Percentiles rank a stretch among this genome's conserved stretches.
phyloP scores from a whole-genome alignment of 2,329 filamentous ascomycete genomes.

The Harringtonia lauricola region DNA sequence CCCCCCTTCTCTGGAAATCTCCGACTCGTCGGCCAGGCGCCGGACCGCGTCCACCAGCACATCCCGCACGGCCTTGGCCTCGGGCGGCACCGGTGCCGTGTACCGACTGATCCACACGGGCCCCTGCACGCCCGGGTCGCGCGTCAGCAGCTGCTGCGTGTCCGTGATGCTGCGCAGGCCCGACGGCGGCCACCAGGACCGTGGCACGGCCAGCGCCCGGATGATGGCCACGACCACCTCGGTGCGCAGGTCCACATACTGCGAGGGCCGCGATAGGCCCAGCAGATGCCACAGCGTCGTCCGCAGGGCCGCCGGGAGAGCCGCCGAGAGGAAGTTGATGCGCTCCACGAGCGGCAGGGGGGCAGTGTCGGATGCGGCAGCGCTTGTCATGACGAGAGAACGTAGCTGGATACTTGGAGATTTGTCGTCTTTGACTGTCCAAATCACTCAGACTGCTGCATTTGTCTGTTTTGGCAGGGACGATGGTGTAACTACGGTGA shows the following conservation, averaged over 20 bases:
- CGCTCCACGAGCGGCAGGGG: constrained; percentile 29
- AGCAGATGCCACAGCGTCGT: constrained; percentile 54
- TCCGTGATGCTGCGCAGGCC: constrained; percentile 42
- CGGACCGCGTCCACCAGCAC: constrained; percentile 46
- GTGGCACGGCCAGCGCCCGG: constrained; percentile 38
- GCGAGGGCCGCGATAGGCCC: constrained; percentile 55
- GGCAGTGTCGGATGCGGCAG: too few species aligned
- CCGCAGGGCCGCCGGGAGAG: constrained; percentile 49
- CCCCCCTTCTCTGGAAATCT: too few species aligned
- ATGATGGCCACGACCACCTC: constrained; percentile 62
- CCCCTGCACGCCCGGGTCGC: constrained; percentile 61
- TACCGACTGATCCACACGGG: constrained; percentile 72
- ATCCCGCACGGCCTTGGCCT: constrained; percentile 37
- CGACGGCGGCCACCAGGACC: not conserved
- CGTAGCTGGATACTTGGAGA: too few species aligned
- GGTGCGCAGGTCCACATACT: constrained; percentile 69
- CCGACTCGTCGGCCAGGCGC: constrained; percentile 11
- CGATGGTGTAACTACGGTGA: too few species aligned
- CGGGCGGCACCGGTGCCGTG: constrained; percentile 47
- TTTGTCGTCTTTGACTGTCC: too few species aligned
- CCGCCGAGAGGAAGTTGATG: constrained; percentile 1
- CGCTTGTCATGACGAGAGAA: too few species aligned
- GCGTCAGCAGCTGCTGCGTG: constrained; percentile 50
- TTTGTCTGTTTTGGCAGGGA: too few species aligned
- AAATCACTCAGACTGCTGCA: too few species aligned